Evolutionary conservation across 75 land plant species (phyloP).

Genomic region (Chamaecyparis obtusa): DNA sequence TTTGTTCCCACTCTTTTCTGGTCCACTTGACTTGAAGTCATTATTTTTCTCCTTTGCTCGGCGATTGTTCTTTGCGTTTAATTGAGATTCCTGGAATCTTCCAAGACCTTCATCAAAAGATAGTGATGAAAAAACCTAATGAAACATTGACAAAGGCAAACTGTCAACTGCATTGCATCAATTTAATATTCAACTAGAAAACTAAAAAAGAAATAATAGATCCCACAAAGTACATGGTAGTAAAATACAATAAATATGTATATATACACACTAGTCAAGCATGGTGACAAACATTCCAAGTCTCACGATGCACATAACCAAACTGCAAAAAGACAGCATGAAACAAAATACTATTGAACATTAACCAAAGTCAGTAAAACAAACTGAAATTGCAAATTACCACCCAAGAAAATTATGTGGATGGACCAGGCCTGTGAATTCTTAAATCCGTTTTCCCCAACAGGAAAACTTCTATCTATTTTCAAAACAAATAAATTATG

Average conservation of each 20-base stretch:
- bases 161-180: not conserved
- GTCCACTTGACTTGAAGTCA: conserved; percentile 32
- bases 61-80: conserved; percentile 20
- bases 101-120: conserved; percentile 86
- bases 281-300: not conserved
- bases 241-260: not conserved
- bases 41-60: conserved; percentile 28
- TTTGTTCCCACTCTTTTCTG: conserved; percentile 60
- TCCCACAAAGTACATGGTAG: not conserved
- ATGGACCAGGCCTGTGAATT: not conserved
- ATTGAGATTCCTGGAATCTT: conserved; percentile 31
- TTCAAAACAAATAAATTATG: not conserved
- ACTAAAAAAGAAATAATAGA: not conserved
- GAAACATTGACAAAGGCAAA: not conserved
- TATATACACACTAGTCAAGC: not conserved
- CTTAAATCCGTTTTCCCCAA: not conserved
- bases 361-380: not conserved
- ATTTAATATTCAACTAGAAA: not conserved
- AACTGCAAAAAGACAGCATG: not conserved
- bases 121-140: conserved; percentile 71
- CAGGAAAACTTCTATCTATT: not conserved
- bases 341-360: not conserved
- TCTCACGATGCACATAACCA: not conserved
- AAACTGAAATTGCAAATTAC: not conserved
- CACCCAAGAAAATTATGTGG: not conserved